Base-by-base conservation (phyloP, 805 yeast species). In the Suhomyces pyralidae region DNA sequence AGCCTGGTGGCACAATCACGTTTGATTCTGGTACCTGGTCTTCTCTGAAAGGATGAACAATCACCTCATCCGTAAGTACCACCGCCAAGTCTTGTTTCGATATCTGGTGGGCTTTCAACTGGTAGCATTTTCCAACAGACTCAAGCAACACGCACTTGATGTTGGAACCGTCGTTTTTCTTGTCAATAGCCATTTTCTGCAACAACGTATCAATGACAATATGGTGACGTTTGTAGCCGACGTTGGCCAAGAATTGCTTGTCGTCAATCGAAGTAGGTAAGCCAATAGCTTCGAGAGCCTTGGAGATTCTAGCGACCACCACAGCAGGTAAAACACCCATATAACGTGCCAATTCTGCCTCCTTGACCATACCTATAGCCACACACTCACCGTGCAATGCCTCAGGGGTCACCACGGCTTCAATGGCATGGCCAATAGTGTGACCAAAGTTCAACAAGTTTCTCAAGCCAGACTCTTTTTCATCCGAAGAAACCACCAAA, bases 311-410 rank as follows among this genome's bases (percentile, higher is more conserved):
- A 2, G 97, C 92, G 22, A 94, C 98, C 2, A 96, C 97, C 2
- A 90, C 93, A 3, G 98, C 94, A 1, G 96, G 82, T 58, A 94
- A 75, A 50, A 90, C 81, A 22, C 97, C 97, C 63, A 89, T 77
- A 69, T 90, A 90, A 64, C 99, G 83, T n/a, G 97, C 81, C 58
- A 94, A 79, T 70, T 94, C 99, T 4, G 98, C 98, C 70, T 94
- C 99, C 63, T 85, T 81, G 32, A 94, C 85, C 81, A 91, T 88
- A 58, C 99, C 99, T 55, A 94, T 81, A n/a, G 98, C 81, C n/a
- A 94, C 99, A 80, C 99, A 94, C 72, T 94, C 99, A 55, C 99
- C 99, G 65, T 94, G 99, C 45, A 94, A 79, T 22, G 96, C 94
- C 69, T 92, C 90, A 7, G 99, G 99, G 3, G 98, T 92, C 56